Conservation (phyloP, 2,329 filamentous ascomycete genomes). For the Talaromyces piceae region DNA sequence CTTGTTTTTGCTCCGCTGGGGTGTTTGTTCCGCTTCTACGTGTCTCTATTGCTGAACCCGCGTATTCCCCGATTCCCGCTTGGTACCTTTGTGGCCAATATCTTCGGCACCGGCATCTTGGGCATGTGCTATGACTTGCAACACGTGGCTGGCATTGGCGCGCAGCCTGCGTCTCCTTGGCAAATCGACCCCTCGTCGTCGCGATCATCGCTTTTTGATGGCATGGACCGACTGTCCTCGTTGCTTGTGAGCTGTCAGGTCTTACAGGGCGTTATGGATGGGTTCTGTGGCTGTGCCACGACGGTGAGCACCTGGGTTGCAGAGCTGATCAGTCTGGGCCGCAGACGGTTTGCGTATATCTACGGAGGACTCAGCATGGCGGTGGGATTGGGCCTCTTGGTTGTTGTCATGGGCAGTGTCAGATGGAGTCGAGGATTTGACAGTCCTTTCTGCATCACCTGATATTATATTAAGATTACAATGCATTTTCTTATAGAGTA, state of each 20-base stretch:
- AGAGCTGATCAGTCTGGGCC: conserved; percentile 48
- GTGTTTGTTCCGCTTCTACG: conserved; percentile 67
- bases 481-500: too few relatives aligned
- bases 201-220: not conserved
- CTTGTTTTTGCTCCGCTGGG: conserved; percentile 77
- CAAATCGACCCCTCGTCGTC: conserved; percentile 18
- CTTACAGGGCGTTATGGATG: conserved; percentile 58
- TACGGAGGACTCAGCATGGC: conserved; percentile 46
- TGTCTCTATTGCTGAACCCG: conserved; percentile 63
- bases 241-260: conserved; percentile 55
- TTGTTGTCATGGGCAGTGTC: conserved; percentile 51
- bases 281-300: conserved; percentile 60
- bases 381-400: conserved; percentile 41
- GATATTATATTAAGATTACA: conserved; percentile 3
- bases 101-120: conserved; percentile 66
- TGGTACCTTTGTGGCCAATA: conserved; percentile 78
- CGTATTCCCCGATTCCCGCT: conserved; percentile 63
- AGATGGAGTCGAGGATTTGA: conserved; percentile 43
- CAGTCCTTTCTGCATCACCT: not conserved
- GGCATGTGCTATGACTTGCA: conserved; percentile 74
- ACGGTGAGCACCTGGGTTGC: conserved; percentile 62
- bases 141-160: conserved; percentile 49
- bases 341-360: conserved; percentile 43
- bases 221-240: conserved; percentile 25
- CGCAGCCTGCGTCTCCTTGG: conserved; percentile 19